Base-by-base conservation (phyloP, 805 yeast species). In the Suhomyces emberorum region DNA sequence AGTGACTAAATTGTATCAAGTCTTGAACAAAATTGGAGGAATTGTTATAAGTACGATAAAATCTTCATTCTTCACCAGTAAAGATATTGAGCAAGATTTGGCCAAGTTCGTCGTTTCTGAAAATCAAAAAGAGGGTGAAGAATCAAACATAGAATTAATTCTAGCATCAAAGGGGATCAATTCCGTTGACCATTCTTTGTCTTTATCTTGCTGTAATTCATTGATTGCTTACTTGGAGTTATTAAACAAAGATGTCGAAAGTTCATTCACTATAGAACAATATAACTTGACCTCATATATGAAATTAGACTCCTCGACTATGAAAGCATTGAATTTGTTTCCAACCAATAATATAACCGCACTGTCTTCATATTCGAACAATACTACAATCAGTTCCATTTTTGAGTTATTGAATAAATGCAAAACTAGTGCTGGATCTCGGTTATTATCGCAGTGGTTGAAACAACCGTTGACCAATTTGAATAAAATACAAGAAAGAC, bases 301-400 rank as follows among this genome's bases (percentile, higher is more conserved):
- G 95, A 84, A 86, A 52, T 71, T 93, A 32, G 99, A 93, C 55
- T 78, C 91, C 4, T 80, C 97, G 1, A 95, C 98, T 0, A 77
- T 89, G 36, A 79, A 79, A 39, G 95, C 98, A 0, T 67, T 93
- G 41, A 91, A 91, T 54, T 68, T 93, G 18, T 87, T 89, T 63
- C 95, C 97, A 2, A 34, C 46, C 27, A 46, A 51, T 2, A 45
- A 47, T 24, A 52, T 60, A 5, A 38, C 34, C 3, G 24, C 4
- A 11, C 19, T 18, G 4, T 27, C 37, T 7, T 28, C 37, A 5
- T 36, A 31, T 24, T 22, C 37, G 8, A 23, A 35, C 14, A 19
- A 22, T 5, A 47, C 45, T 23, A 44, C 54, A 16, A 46, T 65
- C 12, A 49, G 62, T 11, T 83, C 95, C 7, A 62, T 93, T 28